Base-by-base conservation (phyloP, 805 yeast genomes). In the Barnettozyma populi region DNA sequence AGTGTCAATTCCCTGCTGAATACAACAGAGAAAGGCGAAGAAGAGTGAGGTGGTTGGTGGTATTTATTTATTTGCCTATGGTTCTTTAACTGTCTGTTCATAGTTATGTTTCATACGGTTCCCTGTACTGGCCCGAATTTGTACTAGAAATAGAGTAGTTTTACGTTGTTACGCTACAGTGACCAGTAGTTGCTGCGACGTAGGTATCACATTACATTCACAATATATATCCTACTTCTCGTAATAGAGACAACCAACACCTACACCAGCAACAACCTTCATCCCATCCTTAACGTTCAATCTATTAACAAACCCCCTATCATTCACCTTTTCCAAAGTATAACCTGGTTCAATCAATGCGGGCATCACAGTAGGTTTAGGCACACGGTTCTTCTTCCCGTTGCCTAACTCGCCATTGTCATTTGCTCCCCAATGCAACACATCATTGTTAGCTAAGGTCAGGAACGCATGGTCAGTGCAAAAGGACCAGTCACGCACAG, bases 361-460 rank as follows among this genome's bases (percentile, higher is more conserved):
- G 6, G 89, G 88, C 27, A 82, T 61, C 8, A 67, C 61, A 1
- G 64, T 45, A 0, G 94, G 92, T 51, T 68, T 69, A 25, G 81
- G 70, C 18, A 73, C 63, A 60, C 84, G 84, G 50, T 76, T 75
- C 37, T 75, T 71, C 58, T 84, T 85, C 25, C 96, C 95, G 59
- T 82, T 87, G 11, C 95, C 97, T 39, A 87, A 72, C 67, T 92
- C 97, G 21, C 92, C 95, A 56, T 54, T 71, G 58, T 81, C 85
- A 64, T 90, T 92, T 39, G 80, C 84, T 21, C 99, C 99, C 89
- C 96, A 89, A 5, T 70, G 76, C 35, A 84, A 62, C 19, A 89
- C 84, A 58, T 84, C 89, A 19, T 75, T 75, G 51, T 84, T 84
- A 37, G 71, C 64, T 48, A 86, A 66, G 9, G 80, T 78, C 10